Base-by-base conservation (phyloP, 805 yeast genomes). In the Myxozyma monticola region DNA sequence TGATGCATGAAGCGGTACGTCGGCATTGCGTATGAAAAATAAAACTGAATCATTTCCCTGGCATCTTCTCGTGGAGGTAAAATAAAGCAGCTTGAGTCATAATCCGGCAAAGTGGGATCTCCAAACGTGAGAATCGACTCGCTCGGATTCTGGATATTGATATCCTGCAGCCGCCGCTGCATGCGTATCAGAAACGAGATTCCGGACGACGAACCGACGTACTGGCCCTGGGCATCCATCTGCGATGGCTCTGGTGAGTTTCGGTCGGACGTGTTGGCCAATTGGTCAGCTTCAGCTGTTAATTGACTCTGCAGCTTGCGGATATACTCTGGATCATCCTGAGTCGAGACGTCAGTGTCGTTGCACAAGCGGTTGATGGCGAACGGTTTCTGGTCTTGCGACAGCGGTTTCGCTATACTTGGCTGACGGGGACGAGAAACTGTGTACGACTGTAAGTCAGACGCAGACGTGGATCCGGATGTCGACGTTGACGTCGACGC, bases 21-120 rank as follows among this genome's bases (percentile, higher is more conserved):
- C 25, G 57, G 57, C 57, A 53, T 53, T 12, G 52, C 57, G 24
- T 43, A 53, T 1, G 48, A 34, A 29, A 53, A 53, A 30, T 49
- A 53, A 24, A 49, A 45, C 14, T 51, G 46, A 12, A 53, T 4
- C 42, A 45, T 10, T 12, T 25, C 42, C 18, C 25, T 42, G 4
- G 55, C 55, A 9, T 49, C 48, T 5, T 20, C 12, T 14, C 41
- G 45, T 8, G 51, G 48, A 10, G 57, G 57, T 28, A 53, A 21
- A 8, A 53, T 42, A 22, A 53, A 45, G 29, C 41, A 48, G n/a
- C 24, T 8, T 1, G 43, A 29, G 39, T 40, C 20, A 15, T 9
- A 21, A n/a, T 48, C 42, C 15, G 52, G 52, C 15, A 51, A 25
- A 18, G 26, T 28, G 7, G 56, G 52, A 31, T 51, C 56, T 6